Evolutionary conservation across 2,329 filamentous ascomycete genomes (phyloP).

Genomic region (Colletotrichum tropicicola): DNA sequence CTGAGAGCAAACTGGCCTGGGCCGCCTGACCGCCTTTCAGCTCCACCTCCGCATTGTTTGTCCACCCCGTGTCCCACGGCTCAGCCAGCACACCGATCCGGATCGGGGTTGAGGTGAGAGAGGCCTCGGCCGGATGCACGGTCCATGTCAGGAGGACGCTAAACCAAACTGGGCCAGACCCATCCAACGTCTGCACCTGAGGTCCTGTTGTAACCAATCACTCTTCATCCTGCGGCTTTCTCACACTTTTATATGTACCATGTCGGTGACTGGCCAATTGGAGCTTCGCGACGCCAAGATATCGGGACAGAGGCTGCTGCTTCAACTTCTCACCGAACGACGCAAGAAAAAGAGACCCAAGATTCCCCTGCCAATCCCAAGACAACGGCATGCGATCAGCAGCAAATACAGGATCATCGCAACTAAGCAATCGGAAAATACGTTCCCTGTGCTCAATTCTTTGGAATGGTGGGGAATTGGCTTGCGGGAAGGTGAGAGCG

Average conservation of each 20-base stretch:
- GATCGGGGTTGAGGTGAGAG: conserved; percentile 16
- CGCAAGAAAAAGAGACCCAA: no score
- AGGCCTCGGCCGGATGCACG: conserved; percentile 14
- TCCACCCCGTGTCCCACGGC: neutral
- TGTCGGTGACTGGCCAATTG: neutral
- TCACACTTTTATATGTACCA: no score
- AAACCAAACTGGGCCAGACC: no score
- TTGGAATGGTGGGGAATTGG: conserved; percentile 22
- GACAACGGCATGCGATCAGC: neutral
- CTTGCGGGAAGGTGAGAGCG: conserved; percentile 17
- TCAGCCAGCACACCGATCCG: neutral
- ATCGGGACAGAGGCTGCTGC: no score
- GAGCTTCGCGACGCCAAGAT: neutral
- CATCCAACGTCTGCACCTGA: conserved; percentile 11
- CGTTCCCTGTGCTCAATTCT: neutral
- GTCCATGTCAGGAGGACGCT: neutral
- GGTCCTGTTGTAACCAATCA: no score
- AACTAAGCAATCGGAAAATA: conserved; percentile 16
- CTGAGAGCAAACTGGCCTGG: no score
- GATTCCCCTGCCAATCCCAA: neutral
- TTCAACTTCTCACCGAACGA: no score
- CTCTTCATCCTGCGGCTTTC: no score
- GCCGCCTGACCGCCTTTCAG: no score
- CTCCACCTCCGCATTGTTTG: conserved; percentile 23
- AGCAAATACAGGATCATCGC: neutral